Percentiles rank a stretch among this genome's conserved stretches.
phyloP scores from a whole-genome alignment of 495 filamentous ascomycete genomes.

The Arthonia radiata region DNA sequence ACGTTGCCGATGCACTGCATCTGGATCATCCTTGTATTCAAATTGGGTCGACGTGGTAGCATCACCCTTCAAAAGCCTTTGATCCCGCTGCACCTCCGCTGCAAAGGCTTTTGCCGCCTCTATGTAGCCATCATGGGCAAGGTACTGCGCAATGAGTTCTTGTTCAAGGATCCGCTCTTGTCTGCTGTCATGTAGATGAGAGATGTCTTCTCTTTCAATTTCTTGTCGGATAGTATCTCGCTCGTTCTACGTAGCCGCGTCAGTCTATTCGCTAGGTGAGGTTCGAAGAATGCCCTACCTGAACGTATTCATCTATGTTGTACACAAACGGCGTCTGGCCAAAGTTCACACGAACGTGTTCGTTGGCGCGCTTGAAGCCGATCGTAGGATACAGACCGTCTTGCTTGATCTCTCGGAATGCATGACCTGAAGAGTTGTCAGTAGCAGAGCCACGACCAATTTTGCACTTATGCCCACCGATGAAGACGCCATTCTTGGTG shows the following conservation, averaged over 20 bases:
- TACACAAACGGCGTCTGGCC: conserved; percentile 74
- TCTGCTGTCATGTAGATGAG: conserved; percentile 36
- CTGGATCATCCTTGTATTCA: conserved; percentile 62
- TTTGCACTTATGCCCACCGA: conserved; percentile 28
- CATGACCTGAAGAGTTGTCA: conserved; percentile 28
- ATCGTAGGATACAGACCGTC: conserved; percentile 60
- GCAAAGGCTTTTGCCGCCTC: conserved; percentile 79
- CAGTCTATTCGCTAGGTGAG: conserved; percentile 5
- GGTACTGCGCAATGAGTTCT: conserved; percentile 59
- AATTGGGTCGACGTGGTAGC: conserved; percentile 30
- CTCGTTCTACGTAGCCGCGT: conserved; percentile 26
- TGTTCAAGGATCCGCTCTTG: conserved; percentile 62
- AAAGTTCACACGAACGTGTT: conserved; percentile 75
- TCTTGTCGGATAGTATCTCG: conserved; percentile 30
- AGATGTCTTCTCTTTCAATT: conserved; percentile 24
- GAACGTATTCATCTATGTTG: conserved; percentile 75
- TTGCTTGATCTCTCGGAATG: conserved; percentile 53
- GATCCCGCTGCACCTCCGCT: conserved; percentile 48
- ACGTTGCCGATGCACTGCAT: conserved; percentile 76
- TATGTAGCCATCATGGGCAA: conserved; percentile 92
- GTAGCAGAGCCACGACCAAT: not conserved
- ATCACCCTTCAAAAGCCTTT: conserved; percentile 31
- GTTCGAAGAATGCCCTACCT: conserved; percentile 23
- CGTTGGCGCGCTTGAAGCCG: conserved; percentile 76
- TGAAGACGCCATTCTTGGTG: conserved; percentile 67